Conservation (phyloP, 2,329 filamentous ascomycete species). For the Microcyclospora pomicola region DNA sequence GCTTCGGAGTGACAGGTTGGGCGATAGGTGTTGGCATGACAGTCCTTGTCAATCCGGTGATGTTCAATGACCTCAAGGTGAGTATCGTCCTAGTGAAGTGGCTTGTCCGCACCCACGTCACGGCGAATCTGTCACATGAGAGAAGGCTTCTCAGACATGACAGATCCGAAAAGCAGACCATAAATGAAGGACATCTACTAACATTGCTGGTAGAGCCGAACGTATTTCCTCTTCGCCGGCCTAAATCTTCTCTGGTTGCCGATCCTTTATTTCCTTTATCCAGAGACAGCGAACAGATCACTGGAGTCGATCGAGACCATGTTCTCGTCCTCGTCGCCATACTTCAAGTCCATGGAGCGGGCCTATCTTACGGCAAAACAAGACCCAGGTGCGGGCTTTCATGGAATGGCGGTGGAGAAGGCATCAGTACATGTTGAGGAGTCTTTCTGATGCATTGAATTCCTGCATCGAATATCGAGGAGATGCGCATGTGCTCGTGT, state of each 20-base stretch:
- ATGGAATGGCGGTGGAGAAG: constrained; percentile 66
- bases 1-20: constrained; percentile 46
- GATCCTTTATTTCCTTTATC: constrained; percentile 36
- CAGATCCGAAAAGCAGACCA: too few species aligned
- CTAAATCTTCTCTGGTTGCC: constrained; percentile 40
- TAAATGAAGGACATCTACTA: background rate
- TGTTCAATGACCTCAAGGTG: constrained; percentile 33
- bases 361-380: constrained; percentile 56
- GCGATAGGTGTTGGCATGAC: constrained; percentile 43
- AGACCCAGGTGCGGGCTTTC: constrained; percentile 60
- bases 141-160: too few species aligned
- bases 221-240: constrained; percentile 39
- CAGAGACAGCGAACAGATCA: constrained; percentile 31
- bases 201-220: constrained; percentile 23
- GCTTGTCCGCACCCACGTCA: background rate
- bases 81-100: background rate
- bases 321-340: constrained; percentile 36
- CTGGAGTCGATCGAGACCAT: constrained; percentile 39
- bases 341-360: constrained; percentile 33
- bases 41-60: constrained; percentile 38
- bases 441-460: too few species aligned
- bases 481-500: too few species aligned
- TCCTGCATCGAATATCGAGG: too few species aligned
- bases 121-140: background rate
- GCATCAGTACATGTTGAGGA: too few species aligned